Base-by-base conservation (phyloP, 495 filamentous ascomycete species). In the Chlorociboria aeruginascens region DNA sequence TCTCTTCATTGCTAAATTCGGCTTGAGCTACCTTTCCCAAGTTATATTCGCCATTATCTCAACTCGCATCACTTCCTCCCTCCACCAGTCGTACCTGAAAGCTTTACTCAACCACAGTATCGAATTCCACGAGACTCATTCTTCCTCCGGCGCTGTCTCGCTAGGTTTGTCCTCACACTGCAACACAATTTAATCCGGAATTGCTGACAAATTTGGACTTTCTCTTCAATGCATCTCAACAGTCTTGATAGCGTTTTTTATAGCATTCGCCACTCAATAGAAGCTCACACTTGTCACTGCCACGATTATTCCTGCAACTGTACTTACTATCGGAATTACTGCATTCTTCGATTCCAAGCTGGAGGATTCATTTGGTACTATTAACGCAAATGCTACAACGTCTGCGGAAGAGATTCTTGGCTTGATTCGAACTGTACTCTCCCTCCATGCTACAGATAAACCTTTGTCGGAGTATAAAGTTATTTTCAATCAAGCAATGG, bases 291-390 rank as follows among this genome's bases (percentile, higher is more conserved):
- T 67, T 9, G 62, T 63, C 31, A 72, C 79, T 58, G 66, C 76
- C 29, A 60, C 62, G n/a, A 65, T 59, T 53, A 60, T 76, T n/a
- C 69, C 72, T 1, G 69, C 57, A 7, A 74, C 76, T 46, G 56
- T 77, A 2, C 58, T 83, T 32, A 78, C 73, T 1, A 48, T 83
- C 48, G 63, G 82, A 29, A 79, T 79, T 0, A 77, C 78, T n/a
- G 82, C 78, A 54, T 25, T 25, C 20, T 25, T 25, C 4, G 65
- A 83, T 35, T 12, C 81, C n/a, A 82, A 82, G 74, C 69, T 72
- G 0, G 67, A 78, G 38, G 69, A 72, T 40, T 77, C 78, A 31
- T 72, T 77, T 13, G 57, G 72, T 41, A 81, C 70, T 53, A 68
- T 81, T 16, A 67, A 77, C 37, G 81, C 80, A 60, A 80, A 74